These are phyloP conservation scores for Lactarius psammicola DNA, from an alignment of 768 basidiomycete genomes.

Conservation along the genomic window DNA sequence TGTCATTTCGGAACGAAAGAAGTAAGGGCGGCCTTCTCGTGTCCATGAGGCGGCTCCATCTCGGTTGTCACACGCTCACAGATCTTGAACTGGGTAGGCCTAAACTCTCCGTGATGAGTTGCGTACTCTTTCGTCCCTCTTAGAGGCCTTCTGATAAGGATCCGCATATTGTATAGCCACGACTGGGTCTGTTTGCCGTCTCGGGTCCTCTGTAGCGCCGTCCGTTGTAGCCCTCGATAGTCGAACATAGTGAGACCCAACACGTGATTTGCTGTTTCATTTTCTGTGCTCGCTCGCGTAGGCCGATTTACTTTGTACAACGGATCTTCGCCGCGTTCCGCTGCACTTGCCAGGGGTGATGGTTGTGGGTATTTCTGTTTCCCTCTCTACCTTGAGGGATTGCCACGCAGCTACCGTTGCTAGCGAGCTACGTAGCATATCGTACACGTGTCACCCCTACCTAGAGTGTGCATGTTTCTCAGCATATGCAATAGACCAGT, in stretches of 20 bases:
- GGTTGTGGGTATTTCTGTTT: not conserved
- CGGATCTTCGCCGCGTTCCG: not conserved
- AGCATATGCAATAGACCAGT: not conserved
- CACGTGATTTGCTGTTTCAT: not conserved
- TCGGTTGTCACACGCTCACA: constrained; percentile 12
- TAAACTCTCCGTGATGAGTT: constrained; percentile 1
- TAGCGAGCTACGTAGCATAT: not conserved
- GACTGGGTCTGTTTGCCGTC: constrained; percentile 3
- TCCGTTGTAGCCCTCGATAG: not conserved
- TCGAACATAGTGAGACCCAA: not conserved
- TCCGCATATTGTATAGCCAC: not conserved
- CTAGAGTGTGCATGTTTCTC: not conserved
- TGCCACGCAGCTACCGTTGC: not conserved
- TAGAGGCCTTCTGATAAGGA: constrained; percentile 7
- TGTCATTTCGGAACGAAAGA: constrained; percentile 10
- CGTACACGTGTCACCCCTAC: not conserved
- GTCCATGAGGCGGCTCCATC: constrained; percentile 12
- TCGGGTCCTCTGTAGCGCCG: not conserved
- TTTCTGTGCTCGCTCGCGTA: not conserved
- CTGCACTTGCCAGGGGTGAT: not conserved
- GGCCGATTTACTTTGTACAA: not conserved
- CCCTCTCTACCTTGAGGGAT: not conserved
- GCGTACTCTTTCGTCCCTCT: not conserved
- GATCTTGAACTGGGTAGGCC: constrained; percentile 10
- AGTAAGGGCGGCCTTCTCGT: not conserved